phyloP scores from a whole-genome alignment of 345 rosid species.

The Camelina sativa region DNA sequence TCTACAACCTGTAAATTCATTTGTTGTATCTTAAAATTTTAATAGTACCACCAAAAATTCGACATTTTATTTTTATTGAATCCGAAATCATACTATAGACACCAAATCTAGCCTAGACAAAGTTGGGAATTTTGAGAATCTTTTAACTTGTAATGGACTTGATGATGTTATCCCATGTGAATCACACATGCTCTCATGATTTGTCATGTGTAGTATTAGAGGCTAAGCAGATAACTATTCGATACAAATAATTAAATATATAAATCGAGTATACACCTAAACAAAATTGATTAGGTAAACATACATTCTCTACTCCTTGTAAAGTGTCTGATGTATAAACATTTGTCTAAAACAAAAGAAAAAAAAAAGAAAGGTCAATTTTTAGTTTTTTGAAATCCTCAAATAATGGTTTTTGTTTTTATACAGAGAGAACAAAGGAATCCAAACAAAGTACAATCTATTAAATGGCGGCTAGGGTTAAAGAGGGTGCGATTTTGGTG shows the following conservation, averaged over 20 bases:
- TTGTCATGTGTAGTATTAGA: conserved; percentile 5
- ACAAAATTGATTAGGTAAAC: too few relatives aligned
- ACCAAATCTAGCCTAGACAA: conserved; percentile 9
- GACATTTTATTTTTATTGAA: not conserved
- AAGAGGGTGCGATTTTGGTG: too few relatives aligned
- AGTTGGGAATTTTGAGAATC: conserved; percentile 7
- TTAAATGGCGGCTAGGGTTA: too few relatives aligned
- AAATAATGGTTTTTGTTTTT: too few relatives aligned
- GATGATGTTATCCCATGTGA: conserved; percentile 46
- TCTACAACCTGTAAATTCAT: conserved; percentile 42
- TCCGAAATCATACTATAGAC: not conserved
- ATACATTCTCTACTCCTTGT: too few relatives aligned
- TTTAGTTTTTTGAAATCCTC: too few relatives aligned
- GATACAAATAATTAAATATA: not conserved
- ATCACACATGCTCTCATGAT: conserved; percentile 40
- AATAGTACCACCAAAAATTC: not conserved
- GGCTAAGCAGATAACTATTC: not conserved
- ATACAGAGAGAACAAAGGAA: too few relatives aligned
- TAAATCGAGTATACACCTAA: not conserved
- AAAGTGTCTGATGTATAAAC: too few relatives aligned
- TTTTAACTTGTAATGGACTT: conserved; percentile 33
- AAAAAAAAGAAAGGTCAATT: too few relatives aligned
- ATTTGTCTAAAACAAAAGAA: too few relatives aligned
- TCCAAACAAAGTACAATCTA: too few relatives aligned
- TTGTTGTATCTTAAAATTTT: conserved; percentile 1